Evolutionary conservation across 139 green algal species (phyloP), one percentile per base, ranked within the genome.

Genomic region (Tetratostichococcus sp.): DNA sequence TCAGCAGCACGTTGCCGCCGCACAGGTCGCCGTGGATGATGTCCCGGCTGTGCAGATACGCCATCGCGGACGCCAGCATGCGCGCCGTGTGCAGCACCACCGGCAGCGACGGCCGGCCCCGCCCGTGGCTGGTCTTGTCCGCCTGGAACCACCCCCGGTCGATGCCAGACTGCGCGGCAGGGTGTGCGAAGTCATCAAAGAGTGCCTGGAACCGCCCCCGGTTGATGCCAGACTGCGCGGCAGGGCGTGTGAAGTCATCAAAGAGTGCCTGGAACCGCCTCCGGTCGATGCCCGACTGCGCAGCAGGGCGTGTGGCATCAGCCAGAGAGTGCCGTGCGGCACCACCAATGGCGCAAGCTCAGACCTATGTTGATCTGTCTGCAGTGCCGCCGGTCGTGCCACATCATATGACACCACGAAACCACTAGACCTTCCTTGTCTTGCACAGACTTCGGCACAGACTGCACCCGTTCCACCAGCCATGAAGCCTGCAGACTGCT

Each of bases 21-120:
- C 75, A 86, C n/a, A 90, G 75, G 72, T 86, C 82, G 32, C 84
- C 78, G 75, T 89, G 85, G 69, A 89, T 33, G 28, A 84, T 76
- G 75, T 73, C 78, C 1, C 30, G 23, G 43, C 26, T 22, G 72
- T 89, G 85, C 19, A 89, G 73, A 72, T 83, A 83, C 4, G 57
- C 65, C 80, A 89, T 77, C 62, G 50, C 85, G 1, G 32, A 30
- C 2, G 85, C 83, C 23, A 89, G 70, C 69, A 86, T 78, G 19
- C 35, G 23, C 22, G 69, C 69, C 31, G 69, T 77, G 31, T 57
- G 1, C n/a, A 83, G 39, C 30, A 82, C 11, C 50, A 62, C 50
- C 17, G 50, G 50, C 19, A 62, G 50, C 50, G 50, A 62, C 14
- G 50, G 50, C 50, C 17, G 50, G 11, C 50, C 50, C 14, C 50